Evolutionary conservation across 257 asterid species (phyloP), one percentile per base, ranked within the genome.

Genomic region (Phtheirospermum japonicum): DNA sequence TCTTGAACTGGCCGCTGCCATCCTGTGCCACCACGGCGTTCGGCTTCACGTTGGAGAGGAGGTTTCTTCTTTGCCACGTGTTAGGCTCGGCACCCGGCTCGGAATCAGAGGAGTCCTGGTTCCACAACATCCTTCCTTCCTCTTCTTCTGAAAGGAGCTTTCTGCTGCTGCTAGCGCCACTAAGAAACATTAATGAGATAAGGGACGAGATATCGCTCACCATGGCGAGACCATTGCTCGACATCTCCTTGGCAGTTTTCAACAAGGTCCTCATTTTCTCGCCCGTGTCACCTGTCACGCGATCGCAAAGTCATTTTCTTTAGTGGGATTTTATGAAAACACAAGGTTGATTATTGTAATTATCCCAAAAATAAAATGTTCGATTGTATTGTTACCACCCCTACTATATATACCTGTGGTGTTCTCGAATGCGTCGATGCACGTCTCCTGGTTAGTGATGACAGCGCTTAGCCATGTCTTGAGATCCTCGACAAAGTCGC

Each of bases 171-270:
- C 51, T 9, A 6, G 70, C 7, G 0, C 67, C 71, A 0, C 71
- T 64, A 2, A 76, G 36, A 9, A 54, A 54, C 50, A 81, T 13
- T 8, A 59, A 5, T 0, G 69, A 19, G 1, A 83, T 0, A 16
- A 82, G 49, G 0, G 67, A 39, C 1, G 80, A 49, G 18, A 80
- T 40, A 1, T 78, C 68, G 7, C 56, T 13, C 2, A 85, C 74
- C 82, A 88, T 88, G 0, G 90, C 89, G 1, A 88, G 75, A 0
- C 82, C 89, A n/a, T 88, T 88, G 77, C 92, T 85, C 0, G 92
- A 63, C 12, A 88, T 59, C n/a, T 85, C 81, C 45, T 65, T 53
- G 0, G 84, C 70, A 0, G 77, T 75, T 7, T 64, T 74, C 66
- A 85, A 13, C 5, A 85, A 9, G 0, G 45, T 16, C 77, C 69